phyloP scores from a whole-genome alignment of 495 filamentous ascomycete species.

The Annulohypoxylon bovei region DNA sequence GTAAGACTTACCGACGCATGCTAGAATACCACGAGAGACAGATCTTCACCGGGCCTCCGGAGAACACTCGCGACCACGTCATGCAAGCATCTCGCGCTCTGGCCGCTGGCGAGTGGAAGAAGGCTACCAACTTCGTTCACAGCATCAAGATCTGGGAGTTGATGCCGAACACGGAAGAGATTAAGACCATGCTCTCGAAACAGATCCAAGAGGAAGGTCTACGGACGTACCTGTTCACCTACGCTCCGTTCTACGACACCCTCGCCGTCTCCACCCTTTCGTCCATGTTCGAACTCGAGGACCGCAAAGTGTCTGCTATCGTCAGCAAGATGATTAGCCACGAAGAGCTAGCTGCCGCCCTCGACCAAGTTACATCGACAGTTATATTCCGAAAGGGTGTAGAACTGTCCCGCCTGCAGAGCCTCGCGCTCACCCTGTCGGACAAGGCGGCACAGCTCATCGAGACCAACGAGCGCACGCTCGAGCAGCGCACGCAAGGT shows the following conservation, averaged over 20 bases:
- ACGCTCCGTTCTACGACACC: constrained; percentile 99
- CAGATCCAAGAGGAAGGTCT: constrained; percentile 99
- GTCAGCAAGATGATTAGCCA: constrained; percentile 99
- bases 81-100: constrained; percentile 98
- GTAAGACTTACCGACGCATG: constrained; percentile 99
- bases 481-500: constrained; percentile 96
- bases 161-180: constrained; percentile 86
- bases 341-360: constrained; percentile 93
- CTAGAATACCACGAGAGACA: constrained; percentile 99
- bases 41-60: constrained; percentile 97
- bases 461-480: constrained; percentile 94
- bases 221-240: constrained; percentile 98
- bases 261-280: constrained; percentile 85
- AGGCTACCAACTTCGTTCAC: constrained; percentile 88
- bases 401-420: constrained; percentile 94
- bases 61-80: constrained; percentile 98
- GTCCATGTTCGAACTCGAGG: constrained; percentile 92
- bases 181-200: constrained; percentile 95
- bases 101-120: constrained; percentile 98
- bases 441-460: constrained; percentile 97
- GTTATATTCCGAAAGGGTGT: constrained; percentile 99
- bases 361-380: constrained; percentile 96
- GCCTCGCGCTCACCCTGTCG: constrained; percentile 88
- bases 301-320: constrained; percentile 90
- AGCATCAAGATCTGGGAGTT: constrained; percentile 99